phyloP scores from a whole-genome alignment of 306 rosid species.

The Pyrus bretschneideri region DNA sequence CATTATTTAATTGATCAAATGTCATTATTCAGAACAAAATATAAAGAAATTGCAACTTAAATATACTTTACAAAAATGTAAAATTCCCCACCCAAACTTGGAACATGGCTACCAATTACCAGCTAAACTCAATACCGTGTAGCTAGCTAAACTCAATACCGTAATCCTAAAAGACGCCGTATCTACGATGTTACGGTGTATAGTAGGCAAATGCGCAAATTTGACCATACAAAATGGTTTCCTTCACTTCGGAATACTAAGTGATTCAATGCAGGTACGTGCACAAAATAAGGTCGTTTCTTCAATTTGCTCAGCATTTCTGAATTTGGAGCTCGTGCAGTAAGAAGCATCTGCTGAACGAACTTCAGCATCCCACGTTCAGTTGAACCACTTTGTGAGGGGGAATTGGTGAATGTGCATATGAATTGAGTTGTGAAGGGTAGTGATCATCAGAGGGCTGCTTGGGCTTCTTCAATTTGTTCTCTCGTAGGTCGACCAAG shows the following conservation, averaged over 20 bases:
- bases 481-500: slow-evolving; percentile 63
- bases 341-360: neutral
- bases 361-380: neutral
- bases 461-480: slow-evolving; percentile 41
- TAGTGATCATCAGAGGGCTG: slow-evolving; percentile 17
- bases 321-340: neutral
- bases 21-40: neutral
- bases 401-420: neutral
- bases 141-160: neutral
- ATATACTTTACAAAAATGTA: neutral
- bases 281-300: neutral
- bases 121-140: neutral
- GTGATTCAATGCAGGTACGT: neutral
- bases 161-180: neutral
- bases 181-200: neutral
- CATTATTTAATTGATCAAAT: neutral
- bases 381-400: neutral
- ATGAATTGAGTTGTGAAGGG: neutral
- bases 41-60: neutral
- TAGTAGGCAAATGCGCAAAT: neutral
- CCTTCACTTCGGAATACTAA: neutral
- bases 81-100: neutral
- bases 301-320: neutral
- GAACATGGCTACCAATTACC: neutral
- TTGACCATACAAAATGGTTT: neutral